Evolutionary conservation across 495 filamentous ascomycete species (phyloP), one percentile per base, ranked within the genome.

Genomic region (Terfezia boudieri): DNA sequence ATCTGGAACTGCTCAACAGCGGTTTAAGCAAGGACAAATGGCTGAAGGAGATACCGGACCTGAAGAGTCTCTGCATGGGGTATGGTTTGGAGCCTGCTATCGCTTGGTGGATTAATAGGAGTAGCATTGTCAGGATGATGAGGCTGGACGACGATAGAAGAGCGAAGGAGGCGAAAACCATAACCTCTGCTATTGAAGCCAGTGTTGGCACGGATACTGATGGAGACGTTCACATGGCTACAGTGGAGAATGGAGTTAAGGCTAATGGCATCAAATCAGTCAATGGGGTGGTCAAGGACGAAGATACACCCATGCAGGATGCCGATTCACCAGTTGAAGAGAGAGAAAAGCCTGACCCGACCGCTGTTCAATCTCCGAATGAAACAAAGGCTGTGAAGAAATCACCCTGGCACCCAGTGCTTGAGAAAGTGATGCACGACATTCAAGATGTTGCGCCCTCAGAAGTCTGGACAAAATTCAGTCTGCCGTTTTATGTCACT

Each of bases 101-200:
- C 20, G 92, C 92, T 14, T 99, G 94, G 67, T 79, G 84, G 73
- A 89, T 99, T 58, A 76, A 74, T 43, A 76, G 92, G 49, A 72
- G 74, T 8, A 86, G 79, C 55, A 71, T 95, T 50, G 67, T 72
- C 49, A 63, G 70, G 37, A 73, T 70, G 37, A 75, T 84, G 49
- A 61, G 49, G 12, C 2, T 20, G 17, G 41, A 46, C 41, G 41
- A 46, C 17, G 41, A 46, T 14, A 55, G 56, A n/a, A 55, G 55
- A 36, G 52, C 58, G 10, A 59, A 65, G 58, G 49, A 36, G 9
- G 51, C 56, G 43, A 12, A 12, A 26, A 51, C n/a, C n/a, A 12
- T 26, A 16, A 7, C 2, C 11, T 2, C 49, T 20, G 17, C 12
- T 14, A 46, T 46, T 14, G 26, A 51, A 26, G 14, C 49, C n/a